phyloP scores from a whole-genome alignment of 768 basidiomycete genomes.

The Suillus placidus region DNA sequence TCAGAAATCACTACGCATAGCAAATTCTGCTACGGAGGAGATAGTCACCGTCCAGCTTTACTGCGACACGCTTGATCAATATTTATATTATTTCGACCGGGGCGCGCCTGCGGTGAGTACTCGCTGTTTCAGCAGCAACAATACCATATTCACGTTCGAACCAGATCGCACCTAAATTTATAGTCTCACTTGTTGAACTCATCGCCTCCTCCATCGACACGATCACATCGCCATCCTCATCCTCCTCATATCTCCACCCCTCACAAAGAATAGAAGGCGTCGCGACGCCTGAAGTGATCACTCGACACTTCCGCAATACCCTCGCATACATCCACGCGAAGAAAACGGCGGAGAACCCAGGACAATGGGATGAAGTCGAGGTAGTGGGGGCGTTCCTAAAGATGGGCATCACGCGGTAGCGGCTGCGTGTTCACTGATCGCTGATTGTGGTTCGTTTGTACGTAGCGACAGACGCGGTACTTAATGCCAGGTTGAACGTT shows the following conservation, averaged over 20 bases:
- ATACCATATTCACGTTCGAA: background rate
- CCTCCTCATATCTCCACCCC: slow-evolving; percentile 71
- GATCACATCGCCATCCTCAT: slow-evolving; percentile 64
- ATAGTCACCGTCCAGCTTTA: slow-evolving; percentile 96
- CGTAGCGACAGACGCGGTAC: background rate
- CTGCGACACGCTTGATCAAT: slow-evolving; percentile 94
- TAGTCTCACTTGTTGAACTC: slow-evolving; percentile 94
- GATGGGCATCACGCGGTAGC: slow-evolving; percentile 74
- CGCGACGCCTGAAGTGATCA: slow-evolving; percentile 92
- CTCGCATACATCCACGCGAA: slow-evolving; percentile 77
- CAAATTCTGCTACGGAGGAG: slow-evolving; percentile 95
- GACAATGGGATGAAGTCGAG: slow-evolving; percentile 85
- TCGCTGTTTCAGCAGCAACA: slow-evolving; percentile 2
- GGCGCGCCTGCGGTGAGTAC: slow-evolving; percentile 84
- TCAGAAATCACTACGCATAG: slow-evolving; percentile 95
- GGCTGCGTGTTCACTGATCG: background rate
- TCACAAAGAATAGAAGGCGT: slow-evolving; percentile 91
- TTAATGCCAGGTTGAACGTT: slow-evolving; percentile 1
- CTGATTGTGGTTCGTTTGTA: slow-evolving; percentile 2
- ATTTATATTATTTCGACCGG: slow-evolving; percentile 94
- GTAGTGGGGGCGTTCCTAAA: slow-evolving; percentile 86
- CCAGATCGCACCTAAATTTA: slow-evolving; percentile 92
- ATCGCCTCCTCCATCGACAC: slow-evolving; percentile 94
- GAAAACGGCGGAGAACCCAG: slow-evolving; percentile 48
- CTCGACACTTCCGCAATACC: slow-evolving; percentile 91